Base-by-base conservation (phyloP, 495 filamentous ascomycete species). In the Tuber brumale region DNA sequence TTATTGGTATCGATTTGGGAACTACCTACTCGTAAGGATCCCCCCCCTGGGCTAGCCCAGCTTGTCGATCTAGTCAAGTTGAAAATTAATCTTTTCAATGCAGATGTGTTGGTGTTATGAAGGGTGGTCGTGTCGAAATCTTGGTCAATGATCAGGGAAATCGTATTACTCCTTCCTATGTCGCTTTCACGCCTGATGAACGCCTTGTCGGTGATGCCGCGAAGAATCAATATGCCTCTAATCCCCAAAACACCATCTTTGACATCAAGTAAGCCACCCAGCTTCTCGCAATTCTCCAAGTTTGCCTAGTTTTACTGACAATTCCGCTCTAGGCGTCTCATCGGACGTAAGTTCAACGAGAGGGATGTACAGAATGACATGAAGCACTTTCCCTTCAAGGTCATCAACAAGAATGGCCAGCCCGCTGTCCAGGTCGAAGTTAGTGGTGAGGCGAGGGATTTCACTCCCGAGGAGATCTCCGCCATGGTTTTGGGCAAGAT, bases 1-100 rank as follows among this genome's bases (percentile, higher is more conserved):
- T 97, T 76, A 95, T 99, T 83, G 95, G 95, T 91, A 99, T 99
- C 85, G 95, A 99, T 91, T 86, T 99, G 84, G 95, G 95, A 85
- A 99, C 95, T 71, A 99, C 95, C 72, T 99, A 99, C 89, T 97
- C 94, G 86, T 89, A 86, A 69, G 87, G 83, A 41, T 19, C 41
- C 70, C 42, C n/a, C 31, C 69, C 35, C 21, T 31, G 10, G 0
- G 5, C n/a, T 27, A 42, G 9, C n/a, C 27, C 6, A 74, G 19
- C 18, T 71, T 18, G 19, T 39, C 66, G 16, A 76, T 86, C 84
- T 80, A n/a, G 27, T 45, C n/a, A 2, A 14, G 72, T 51, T 57
- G 27, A 21, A 74, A 69, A 66, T 71, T 84, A 75, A 84, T 66
- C 61, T 73, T 27, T 70, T 14, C 23, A 23, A 69, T 42, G 48